These are phyloP conservation scores for Pseudotsuga menziesii DNA, from an alignment of 75 land plant species.

Conservation along the genomic window DNA sequence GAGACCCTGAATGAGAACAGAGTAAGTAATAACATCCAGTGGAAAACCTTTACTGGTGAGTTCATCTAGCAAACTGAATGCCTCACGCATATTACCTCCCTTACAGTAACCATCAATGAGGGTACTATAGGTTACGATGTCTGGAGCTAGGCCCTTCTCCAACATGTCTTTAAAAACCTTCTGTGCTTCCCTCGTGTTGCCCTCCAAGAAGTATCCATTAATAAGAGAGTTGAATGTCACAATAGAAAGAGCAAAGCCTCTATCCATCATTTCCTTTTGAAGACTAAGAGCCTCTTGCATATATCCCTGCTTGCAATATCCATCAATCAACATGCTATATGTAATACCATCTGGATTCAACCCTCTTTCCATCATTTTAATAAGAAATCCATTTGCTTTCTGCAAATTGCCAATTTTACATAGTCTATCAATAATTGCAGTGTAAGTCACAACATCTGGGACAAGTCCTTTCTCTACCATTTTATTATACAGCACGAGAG, in stretches of 20 bases:
- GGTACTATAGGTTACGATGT: conserved; percentile 61
- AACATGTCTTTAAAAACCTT: conserved; percentile 38
- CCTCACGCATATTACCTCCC: conserved; percentile 36
- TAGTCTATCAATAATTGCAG: conserved; percentile 57
- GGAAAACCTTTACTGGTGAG: conserved; percentile 48
- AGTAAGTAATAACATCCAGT: conserved; percentile 53
- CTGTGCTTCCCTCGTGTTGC: conserved; percentile 51
- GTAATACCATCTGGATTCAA: conserved; percentile 53
- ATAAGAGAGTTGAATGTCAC: conserved; percentile 70
- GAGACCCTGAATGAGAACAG: conserved; percentile 62
- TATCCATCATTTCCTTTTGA: conserved; percentile 46
- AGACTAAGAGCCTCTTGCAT: conserved; percentile 41
- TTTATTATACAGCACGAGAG: conserved; percentile 50
- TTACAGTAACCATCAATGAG: conserved; percentile 50
- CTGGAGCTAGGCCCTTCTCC: conserved; percentile 38
- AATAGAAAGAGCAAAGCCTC: conserved; percentile 42
- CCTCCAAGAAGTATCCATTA: conserved; percentile 47
- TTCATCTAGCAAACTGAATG: conserved; percentile 36
- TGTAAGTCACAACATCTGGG: conserved; percentile 75
- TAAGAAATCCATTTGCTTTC: conserved; percentile 46
- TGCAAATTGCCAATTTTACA: conserved; percentile 41
- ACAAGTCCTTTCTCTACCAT: conserved; percentile 62
- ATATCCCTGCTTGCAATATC: conserved; percentile 48
- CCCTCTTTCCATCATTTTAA: conserved; percentile 53
- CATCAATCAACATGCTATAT: conserved; percentile 63